phyloP scores from a whole-genome alignment of 1,139 yeast genomes.

The Zygosaccharomyces sapae region DNA sequence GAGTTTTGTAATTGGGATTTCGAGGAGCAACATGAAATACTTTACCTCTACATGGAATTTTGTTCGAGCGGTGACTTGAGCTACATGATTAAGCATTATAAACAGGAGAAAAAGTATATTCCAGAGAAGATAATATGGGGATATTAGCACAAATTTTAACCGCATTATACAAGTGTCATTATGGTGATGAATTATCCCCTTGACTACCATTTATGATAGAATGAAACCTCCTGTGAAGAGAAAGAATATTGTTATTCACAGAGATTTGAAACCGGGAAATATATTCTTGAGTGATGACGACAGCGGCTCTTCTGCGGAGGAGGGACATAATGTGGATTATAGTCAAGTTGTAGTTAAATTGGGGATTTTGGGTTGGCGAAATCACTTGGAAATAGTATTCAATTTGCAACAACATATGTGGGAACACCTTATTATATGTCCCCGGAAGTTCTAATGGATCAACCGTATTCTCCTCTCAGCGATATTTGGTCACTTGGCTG shows the following conservation, averaged over 20 bases:
- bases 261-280: slow-evolving; percentile 91
- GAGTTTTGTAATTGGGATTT: slow-evolving; percentile 85
- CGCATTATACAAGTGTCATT: slow-evolving; percentile 89
- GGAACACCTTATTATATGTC: slow-evolving; percentile 99
- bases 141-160: slow-evolving; percentile 78
- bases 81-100: slow-evolving; percentile 64
- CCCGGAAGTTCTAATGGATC: slow-evolving; percentile 87
- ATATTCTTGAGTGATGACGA: slow-evolving; percentile 52
- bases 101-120: slow-evolving; percentile 55
- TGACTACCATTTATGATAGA: slow-evolving; percentile 48
- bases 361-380: slow-evolving; percentile 96
- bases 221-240: slow-evolving; percentile 37
- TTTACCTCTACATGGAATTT: slow-evolving; percentile 92
- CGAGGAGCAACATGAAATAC: slow-evolving; percentile 60
- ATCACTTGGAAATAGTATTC: slow-evolving; percentile 62
- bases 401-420: slow-evolving; percentile 84
- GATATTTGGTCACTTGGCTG: slow-evolving; percentile 98
- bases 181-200: slow-evolving; percentile 75
- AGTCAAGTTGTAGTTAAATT: slow-evolving; percentile 54
- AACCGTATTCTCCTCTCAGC: slow-evolving; percentile 82
- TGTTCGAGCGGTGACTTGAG: slow-evolving; percentile 95
- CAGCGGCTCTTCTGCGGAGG: slow-evolving; percentile 46
- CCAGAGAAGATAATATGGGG: slow-evolving; percentile 92
- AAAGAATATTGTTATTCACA: slow-evolving; percentile 60
- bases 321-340: slow-evolving; percentile 38